These are phyloP conservation scores for Rhodotorula sp. DNA, from an alignment of 1,284 basidiomycete genomes.

Conservation along the genomic window DNA sequence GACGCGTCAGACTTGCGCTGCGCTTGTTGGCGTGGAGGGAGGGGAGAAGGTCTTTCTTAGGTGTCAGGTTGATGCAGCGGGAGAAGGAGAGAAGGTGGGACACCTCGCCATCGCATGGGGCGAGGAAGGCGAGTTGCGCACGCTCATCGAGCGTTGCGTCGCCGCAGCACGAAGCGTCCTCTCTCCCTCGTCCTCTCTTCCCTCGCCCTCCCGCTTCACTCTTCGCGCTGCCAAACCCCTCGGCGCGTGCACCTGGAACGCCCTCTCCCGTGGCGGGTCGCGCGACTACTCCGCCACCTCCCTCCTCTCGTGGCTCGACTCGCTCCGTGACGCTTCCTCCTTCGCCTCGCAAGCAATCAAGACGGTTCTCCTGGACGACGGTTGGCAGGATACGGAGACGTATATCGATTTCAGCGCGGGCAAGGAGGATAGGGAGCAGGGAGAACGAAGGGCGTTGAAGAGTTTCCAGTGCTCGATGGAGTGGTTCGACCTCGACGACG, in stretches of 20 bases:
- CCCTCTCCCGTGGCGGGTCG: constrained; percentile 19
- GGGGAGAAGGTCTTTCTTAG: constrained; percentile 16
- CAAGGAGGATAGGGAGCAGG: not conserved
- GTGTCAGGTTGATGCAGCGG: constrained; percentile 11
- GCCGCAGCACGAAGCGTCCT: not conserved
- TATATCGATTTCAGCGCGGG: constrained; percentile 5
- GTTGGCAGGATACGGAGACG: constrained; percentile 38
- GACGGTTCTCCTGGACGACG: constrained; percentile 42
- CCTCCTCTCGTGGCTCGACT: constrained; percentile 28
- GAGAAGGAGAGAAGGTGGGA: not conserved
- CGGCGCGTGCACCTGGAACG: constrained; percentile 42
- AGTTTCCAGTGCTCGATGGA: constrained; percentile 16
- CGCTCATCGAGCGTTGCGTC: constrained; percentile 19
- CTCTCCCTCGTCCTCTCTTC: not conserved
- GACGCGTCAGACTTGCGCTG: constrained; percentile 10
- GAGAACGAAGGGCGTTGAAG: constrained; percentile 8
- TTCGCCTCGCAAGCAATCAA: constrained; percentile 18
- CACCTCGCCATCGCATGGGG: constrained; percentile 30
- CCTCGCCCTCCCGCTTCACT: no score
- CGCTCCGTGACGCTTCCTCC: not conserved
- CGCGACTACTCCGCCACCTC: constrained; percentile 28
- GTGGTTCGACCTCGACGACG: constrained; percentile 18
- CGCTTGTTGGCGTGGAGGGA: constrained; percentile 14
- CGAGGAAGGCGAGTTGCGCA: constrained; percentile 9
- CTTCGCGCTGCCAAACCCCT: not conserved